These are phyloP conservation scores for Diutina sp. DNA, from an alignment of 1,139 yeast genomes.

Conservation along the genomic window DNA sequence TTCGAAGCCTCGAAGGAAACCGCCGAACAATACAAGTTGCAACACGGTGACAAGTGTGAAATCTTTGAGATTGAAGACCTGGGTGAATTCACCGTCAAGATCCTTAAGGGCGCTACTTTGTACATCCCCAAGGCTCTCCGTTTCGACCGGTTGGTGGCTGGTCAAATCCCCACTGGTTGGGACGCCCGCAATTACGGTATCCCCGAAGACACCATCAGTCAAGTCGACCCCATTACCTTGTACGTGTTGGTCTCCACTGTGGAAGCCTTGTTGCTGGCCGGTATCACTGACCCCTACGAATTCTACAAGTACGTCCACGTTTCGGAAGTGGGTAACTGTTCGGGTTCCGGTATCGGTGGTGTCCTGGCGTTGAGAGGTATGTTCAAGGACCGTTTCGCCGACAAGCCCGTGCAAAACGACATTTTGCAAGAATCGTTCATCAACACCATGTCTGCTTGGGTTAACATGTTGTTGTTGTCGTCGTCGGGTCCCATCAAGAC, in stretches of 20 bases:
- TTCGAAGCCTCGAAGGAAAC: conserved; percentile 93
- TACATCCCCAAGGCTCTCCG: conserved; percentile 90
- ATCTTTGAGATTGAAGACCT: conserved; percentile 78
- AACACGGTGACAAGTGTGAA: conserved; percentile 92
- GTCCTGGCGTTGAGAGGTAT: conserved; percentile 91
- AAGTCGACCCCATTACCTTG: conserved; percentile 93
- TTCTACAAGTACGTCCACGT: conserved; percentile 96
- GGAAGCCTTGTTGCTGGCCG: conserved; percentile 86
- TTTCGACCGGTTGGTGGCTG: conserved; percentile 94
- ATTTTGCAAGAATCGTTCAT: conserved; percentile 95
- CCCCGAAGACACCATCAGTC: conserved; percentile 80
- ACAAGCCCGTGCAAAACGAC: conserved; percentile 91
- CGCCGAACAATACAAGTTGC: conserved; percentile 86
- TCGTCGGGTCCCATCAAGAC: conserved; percentile 99
- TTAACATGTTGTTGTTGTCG: conserved; percentile 89
- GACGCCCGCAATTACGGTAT: conserved; percentile 91
- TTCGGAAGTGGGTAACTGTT: conserved; percentile 97
- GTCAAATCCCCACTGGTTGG: conserved; percentile 99
- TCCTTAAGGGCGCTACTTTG: conserved; percentile 87
- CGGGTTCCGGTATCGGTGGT: conserved; percentile 99
- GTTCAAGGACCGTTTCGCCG: conserved; percentile 91
- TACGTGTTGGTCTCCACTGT: conserved; percentile 88
- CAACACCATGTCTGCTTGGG: conserved; percentile 99
- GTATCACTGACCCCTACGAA: conserved; percentile 96
- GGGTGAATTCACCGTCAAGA: conserved; percentile 84